Conservation (phyloP, 805 yeast genomes). For the Scheffersomyces amazonensis region DNA sequence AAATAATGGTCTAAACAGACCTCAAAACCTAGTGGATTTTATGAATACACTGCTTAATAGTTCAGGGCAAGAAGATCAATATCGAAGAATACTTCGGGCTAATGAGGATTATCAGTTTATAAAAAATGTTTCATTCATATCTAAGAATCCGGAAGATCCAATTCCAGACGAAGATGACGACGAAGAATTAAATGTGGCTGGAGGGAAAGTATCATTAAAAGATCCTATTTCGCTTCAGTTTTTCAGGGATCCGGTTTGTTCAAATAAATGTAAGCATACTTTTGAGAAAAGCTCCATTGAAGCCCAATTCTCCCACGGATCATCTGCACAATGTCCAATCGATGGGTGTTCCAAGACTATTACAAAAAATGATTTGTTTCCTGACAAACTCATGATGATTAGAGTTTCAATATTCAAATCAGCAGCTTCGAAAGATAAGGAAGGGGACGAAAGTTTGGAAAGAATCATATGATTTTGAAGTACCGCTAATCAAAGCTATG, state of each 20-base stretch:
- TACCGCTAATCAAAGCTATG: no score
- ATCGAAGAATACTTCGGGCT: slow-evolving; percentile 2
- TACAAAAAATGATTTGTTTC: slow-evolving; percentile 29
- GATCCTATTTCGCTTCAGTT: slow-evolving; percentile 63
- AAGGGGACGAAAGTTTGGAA: neutral
- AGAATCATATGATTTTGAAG: neutral
- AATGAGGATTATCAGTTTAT: slow-evolving; percentile 22
- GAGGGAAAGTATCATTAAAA: slow-evolving; percentile 64
- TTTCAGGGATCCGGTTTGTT: slow-evolving; percentile 55
- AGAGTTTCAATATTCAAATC: slow-evolving; percentile 20
- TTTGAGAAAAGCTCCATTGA: slow-evolving; percentile 50
- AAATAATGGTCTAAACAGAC: slow-evolving; percentile 12
- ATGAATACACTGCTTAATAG: slow-evolving; percentile 4
- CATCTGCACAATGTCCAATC: slow-evolving; percentile 49
- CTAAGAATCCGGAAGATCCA: slow-evolving; percentile 60
- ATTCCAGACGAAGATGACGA: slow-evolving; percentile 52
- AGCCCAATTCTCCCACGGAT: slow-evolving; percentile 22
- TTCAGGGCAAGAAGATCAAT: slow-evolving; percentile 3
- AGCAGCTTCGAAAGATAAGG: neutral
- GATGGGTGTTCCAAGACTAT: slow-evolving; percentile 49
- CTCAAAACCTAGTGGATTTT: slow-evolving; percentile 16
- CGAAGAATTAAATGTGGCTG: slow-evolving; percentile 64
- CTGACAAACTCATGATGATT: slow-evolving; percentile 54
- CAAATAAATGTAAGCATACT: slow-evolving; percentile 57
- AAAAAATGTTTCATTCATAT: slow-evolving; percentile 45